A percentile compares a stretch with the other conserved stretches of the same genome.
These are phyloP conservation scores for Botrytis fragariae DNA, from an alignment of 2,329 filamentous ascomycete genomes.

Conservation along the genomic window DNA sequence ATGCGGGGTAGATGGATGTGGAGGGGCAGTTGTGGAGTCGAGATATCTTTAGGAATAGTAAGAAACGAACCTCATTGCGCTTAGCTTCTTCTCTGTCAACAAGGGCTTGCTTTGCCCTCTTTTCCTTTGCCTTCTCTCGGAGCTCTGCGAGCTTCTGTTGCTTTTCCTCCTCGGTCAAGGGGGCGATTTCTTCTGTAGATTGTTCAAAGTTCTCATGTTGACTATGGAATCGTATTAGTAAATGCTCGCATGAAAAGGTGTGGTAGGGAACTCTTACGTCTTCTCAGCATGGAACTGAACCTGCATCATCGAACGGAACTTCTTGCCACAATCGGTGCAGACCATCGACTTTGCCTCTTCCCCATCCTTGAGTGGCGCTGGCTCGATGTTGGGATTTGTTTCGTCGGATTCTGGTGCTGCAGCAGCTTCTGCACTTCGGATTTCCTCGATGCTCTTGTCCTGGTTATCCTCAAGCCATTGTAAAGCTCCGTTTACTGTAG, in stretches of 20 bases:
- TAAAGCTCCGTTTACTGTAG: slow-evolving; percentile 76
- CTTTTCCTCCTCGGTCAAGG: slow-evolving; percentile 90
- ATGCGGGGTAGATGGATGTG: background rate
- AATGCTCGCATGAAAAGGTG: background rate
- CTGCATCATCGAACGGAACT: slow-evolving; percentile 75
- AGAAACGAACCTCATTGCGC: slow-evolving; percentile 69
- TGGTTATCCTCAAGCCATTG: slow-evolving; percentile 94
- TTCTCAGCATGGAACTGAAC: slow-evolving; percentile 91
- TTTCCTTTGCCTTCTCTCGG: slow-evolving; percentile 66
- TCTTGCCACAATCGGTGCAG: slow-evolving; percentile 94
- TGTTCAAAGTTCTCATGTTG: slow-evolving; percentile 90
- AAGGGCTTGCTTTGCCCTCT: slow-evolving; percentile 64
- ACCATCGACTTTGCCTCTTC: slow-evolving; percentile 76
- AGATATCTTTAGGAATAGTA: background rate
- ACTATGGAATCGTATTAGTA: slow-evolving; percentile 41
- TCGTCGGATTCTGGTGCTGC: slow-evolving; percentile 46
- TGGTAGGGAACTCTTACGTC: slow-evolving; percentile 52
- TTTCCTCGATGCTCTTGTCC: slow-evolving; percentile 80
- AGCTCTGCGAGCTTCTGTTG: slow-evolving; percentile 74
- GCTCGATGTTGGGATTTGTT: slow-evolving; percentile 53
- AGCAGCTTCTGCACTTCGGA: slow-evolving; percentile 50
- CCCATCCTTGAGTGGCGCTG: slow-evolving; percentile 66
- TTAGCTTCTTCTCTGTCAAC: slow-evolving; percentile 79
- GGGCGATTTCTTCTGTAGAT: slow-evolving; percentile 87
- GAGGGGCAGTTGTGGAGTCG: slow-evolving; percentile 1